A percentile compares a stretch with the other conserved stretches of the same genome.
Conservation (phyloP, 2,329 filamentous ascomycete genomes). For the Conoideocrella luteorostrata region DNA sequence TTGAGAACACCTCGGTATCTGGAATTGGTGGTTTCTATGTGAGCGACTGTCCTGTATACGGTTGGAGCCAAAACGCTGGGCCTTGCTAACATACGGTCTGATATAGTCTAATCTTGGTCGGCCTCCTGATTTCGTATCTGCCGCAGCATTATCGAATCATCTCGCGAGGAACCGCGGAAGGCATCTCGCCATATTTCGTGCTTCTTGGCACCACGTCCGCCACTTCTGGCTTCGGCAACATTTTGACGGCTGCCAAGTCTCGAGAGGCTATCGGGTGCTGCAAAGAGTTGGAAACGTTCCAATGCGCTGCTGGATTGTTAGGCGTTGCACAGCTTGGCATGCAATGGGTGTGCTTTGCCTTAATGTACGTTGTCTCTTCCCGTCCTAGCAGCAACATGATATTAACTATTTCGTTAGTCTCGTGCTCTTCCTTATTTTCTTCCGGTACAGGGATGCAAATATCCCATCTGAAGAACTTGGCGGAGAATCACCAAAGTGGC, state of each 20-base stretch:
- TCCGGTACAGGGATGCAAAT: constrained; percentile 57
- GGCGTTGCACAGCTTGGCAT: constrained; percentile 87
- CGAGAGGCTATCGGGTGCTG: constrained; percentile 82
- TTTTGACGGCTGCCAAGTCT: constrained; percentile 79
- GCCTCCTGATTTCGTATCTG: constrained; percentile 87
- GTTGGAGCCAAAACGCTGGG: background rate
- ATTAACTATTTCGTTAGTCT: constrained; percentile 51
- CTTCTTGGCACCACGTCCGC: constrained; percentile 88
- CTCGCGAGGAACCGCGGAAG: constrained; percentile 75
- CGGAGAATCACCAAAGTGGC: constrained; percentile 59
- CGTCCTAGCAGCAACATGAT: background rate
- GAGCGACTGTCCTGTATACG: constrained; percentile 9
- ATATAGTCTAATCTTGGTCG: constrained; percentile 66
- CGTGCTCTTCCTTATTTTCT: constrained; percentile 90
- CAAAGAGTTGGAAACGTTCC: constrained; percentile 68
- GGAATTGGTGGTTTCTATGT: constrained; percentile 53
- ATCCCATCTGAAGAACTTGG: constrained; percentile 43
- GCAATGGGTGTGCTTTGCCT: constrained; percentile 86
- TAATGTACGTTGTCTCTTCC: constrained; percentile 62
- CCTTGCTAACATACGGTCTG: background rate
- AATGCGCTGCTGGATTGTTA: constrained; percentile 78
- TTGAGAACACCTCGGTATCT: constrained; percentile 47
- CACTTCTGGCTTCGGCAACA: constrained; percentile 86
- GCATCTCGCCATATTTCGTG: constrained; percentile 92
- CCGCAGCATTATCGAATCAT: constrained; percentile 94